phyloP scores from a whole-genome alignment of 208 protist species.

The Naegleria fowleri region DNA sequence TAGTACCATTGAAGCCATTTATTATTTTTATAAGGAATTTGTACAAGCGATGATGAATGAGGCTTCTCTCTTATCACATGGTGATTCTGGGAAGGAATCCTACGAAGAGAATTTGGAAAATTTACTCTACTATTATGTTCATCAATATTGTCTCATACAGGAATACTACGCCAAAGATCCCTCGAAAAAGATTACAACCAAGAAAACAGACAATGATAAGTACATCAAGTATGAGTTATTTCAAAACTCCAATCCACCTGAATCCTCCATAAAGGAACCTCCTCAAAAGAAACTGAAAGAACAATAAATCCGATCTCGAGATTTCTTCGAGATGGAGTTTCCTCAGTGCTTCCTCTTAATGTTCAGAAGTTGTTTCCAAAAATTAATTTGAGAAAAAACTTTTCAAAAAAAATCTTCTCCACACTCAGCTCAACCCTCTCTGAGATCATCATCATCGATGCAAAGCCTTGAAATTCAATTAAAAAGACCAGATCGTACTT shows the following conservation, averaged over 20 bases:
- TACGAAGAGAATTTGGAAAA: constrained; percentile 85
- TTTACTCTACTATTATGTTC: constrained; percentile 86
- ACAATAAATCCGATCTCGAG: too few relatives aligned
- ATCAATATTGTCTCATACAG: constrained; percentile 85
- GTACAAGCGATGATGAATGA: constrained; percentile 38
- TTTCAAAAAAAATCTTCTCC: too few relatives aligned
- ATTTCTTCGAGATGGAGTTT: too few relatives aligned
- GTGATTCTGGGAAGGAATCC: background rate
- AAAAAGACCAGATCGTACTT: background rate
- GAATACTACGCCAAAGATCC: constrained; percentile 55
- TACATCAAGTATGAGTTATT: constrained; percentile 11
- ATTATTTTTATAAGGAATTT: constrained; percentile 81
- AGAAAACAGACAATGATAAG: background rate
- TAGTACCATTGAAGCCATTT: constrained; percentile 88
- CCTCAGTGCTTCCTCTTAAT: too few relatives aligned
- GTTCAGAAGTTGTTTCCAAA: too few relatives aligned
- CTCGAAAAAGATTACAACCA: constrained; percentile 20
- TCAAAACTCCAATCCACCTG: background rate
- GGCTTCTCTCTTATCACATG: background rate
- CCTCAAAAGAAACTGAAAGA: background rate
- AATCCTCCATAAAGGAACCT: background rate
- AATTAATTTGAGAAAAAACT: too few relatives aligned
- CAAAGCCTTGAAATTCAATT: constrained; percentile 3
- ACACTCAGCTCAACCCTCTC: background rate
- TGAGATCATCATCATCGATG: background rate